phyloP scores from a whole-genome alignment of 2,329 filamentous ascomycete genomes.

The Colletotrichum tabaci region DNA sequence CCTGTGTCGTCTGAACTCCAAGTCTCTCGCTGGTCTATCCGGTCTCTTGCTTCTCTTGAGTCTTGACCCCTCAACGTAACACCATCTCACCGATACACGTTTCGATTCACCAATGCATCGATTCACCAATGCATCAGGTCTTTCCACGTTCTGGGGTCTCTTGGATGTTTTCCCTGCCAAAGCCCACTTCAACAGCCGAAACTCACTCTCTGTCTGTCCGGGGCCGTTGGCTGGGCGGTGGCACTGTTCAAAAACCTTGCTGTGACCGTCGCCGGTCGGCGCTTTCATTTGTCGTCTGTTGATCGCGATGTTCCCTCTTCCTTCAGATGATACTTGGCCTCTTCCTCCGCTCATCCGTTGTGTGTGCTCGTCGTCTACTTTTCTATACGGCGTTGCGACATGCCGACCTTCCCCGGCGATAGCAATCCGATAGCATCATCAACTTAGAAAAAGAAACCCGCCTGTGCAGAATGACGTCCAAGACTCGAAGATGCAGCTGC shows the following conservation, averaged over 20 bases:
- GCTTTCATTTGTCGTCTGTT: conserved; percentile 8
- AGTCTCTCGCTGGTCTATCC: conserved; percentile 11
- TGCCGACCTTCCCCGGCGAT: not conserved
- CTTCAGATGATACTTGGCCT: conserved; percentile 27
- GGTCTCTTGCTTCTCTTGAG: not conserved
- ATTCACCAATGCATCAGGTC: conserved; percentile 7
- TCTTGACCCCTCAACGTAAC: not conserved
- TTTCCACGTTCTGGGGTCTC: not conserved
- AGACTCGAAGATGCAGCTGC: not conserved
- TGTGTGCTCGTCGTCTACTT: conserved; percentile 22
- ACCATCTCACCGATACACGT: conserved; percentile 17
- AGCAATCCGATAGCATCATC: not conserved
- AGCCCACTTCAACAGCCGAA: conserved; percentile 8
- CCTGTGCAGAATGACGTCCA: not conserved
- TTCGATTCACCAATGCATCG: conserved; percentile 19
- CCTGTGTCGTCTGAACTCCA: conserved; percentile 9
- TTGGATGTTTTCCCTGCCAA: not conserved
- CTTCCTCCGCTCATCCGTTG: conserved; percentile 12
- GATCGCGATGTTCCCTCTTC: conserved; percentile 16
- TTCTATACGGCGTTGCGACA: not conserved
- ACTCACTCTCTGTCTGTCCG: not conserved
- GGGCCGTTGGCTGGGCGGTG: not conserved
- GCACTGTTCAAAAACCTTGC: not conserved
- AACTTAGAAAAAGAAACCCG: not conserved
- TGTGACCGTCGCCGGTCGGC: conserved; percentile 14